Percentiles rank a stretch among this genome's conserved stretches.
Conservation (phyloP, 148 eudicot genomes). For the Chenopodium quinoa region DNA sequence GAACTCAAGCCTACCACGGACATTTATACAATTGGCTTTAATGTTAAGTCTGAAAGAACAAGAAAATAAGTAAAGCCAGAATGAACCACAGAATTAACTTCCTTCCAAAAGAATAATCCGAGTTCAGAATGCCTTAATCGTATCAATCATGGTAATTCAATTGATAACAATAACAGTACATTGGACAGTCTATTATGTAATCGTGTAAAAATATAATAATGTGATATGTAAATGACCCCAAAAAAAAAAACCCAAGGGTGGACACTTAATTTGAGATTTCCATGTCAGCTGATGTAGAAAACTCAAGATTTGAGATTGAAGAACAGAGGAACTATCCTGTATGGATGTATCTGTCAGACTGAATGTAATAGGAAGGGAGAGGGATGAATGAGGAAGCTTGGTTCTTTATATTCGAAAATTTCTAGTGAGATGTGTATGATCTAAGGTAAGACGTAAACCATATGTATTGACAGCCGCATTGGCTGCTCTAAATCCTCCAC, state of each 20-base stretch:
- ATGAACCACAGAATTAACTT: no score
- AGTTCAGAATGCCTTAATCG: not conserved
- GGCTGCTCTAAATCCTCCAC: constrained; percentile 88
- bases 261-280: constrained; percentile 13
- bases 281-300: constrained; percentile 26
- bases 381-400: constrained; percentile 4
- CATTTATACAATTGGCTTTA: no score
- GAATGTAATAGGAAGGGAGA: not conserved
- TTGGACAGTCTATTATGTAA: constrained; percentile 17
- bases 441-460: constrained; percentile 73
- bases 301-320: not conserved
- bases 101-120: no score
- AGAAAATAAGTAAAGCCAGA: no score
- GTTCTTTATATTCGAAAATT: constrained; percentile 52
- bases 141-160: constrained; percentile 15
- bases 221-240: constrained; percentile 16
- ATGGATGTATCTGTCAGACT: constrained; percentile 11
- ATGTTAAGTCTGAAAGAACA: no score
- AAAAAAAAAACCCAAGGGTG: constrained; percentile 25
- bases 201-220: not conserved
- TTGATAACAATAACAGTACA: not conserved
- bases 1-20: no score
- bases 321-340: not conserved
- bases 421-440: constrained; percentile 77
- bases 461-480: constrained; percentile 78